These are phyloP conservation scores for Secale cereale DNA, from an alignment of 176 grass and related monocot species.

Conservation along the genomic window DNA sequence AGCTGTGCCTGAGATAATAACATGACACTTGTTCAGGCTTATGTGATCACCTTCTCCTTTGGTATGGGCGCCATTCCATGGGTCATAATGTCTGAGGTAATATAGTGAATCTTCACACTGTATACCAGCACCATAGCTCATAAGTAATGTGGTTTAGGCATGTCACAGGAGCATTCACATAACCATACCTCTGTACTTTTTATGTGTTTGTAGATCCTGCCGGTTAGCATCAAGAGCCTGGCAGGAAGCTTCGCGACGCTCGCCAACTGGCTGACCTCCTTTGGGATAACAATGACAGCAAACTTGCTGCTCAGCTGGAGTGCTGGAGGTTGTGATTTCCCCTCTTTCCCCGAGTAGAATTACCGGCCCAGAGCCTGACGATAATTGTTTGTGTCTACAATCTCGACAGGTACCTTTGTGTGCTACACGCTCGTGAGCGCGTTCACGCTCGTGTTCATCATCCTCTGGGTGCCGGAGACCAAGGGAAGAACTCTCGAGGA, in stretches of 20 bases:
- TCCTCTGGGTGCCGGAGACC: conserved; percentile 89
- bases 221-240: conserved; percentile 82
- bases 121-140: background rate
- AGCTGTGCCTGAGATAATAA: background rate
- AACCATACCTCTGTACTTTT: background rate
- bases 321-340: conserved; percentile 50
- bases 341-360: background rate
- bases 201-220: conserved; percentile 47
- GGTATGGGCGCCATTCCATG: conserved; percentile 96
- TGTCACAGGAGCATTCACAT: background rate
- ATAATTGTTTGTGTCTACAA: background rate
- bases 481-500: conserved; percentile 86
- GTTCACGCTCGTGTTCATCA: conserved; percentile 61
- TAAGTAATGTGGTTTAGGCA: conserved; percentile 23
- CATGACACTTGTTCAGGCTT: conserved; percentile 48
- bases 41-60: conserved; percentile 78
- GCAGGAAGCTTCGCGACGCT: conserved; percentile 86
- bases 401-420: conserved; percentile 64
- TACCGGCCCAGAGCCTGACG: background rate
- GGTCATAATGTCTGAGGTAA: conserved; percentile 98
- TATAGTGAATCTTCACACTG: background rate
- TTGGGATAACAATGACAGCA: conserved; percentile 80
- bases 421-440: conserved; percentile 65
- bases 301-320: conserved; percentile 89
- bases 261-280: conserved; percentile 91